Evolutionary conservation across 163 green algal genomes (phyloP).

Genomic region (Coccomyxa subellipsoidea): DNA sequence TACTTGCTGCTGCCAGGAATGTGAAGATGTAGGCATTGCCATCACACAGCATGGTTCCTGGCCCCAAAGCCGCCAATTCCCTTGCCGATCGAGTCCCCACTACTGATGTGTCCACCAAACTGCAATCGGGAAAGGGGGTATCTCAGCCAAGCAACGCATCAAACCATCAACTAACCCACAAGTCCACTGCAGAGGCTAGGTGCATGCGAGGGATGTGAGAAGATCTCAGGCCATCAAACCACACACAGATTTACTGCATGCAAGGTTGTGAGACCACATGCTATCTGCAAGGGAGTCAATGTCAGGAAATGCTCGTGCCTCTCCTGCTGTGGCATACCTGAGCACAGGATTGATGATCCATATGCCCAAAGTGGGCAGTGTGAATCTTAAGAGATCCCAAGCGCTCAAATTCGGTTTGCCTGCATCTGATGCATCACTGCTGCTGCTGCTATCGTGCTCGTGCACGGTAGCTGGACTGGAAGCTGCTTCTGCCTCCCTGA

Average conservation of each 20-base stretch:
- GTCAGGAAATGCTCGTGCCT: too few species aligned
- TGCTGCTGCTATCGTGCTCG: background rate
- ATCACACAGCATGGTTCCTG: constrained; percentile 31
- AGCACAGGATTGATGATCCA: constrained; percentile 31
- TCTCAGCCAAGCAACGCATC: too few species aligned
- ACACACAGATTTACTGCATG: too few species aligned
- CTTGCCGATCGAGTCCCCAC: constrained; percentile 21
- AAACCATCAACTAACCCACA: too few species aligned
- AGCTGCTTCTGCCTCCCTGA: background rate
- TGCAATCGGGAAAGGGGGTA: too few species aligned
- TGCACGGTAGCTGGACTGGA: background rate
- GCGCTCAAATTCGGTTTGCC: background rate
- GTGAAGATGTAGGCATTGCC: constrained; percentile 28
- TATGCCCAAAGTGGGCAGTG: constrained; percentile 35
- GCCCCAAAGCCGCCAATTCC: constrained; percentile 32
- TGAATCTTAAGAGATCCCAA: constrained; percentile 25
- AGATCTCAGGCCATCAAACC: too few species aligned
- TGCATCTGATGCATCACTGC: too few species aligned
- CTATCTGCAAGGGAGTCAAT: too few species aligned
- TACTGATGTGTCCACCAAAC: constrained; percentile 38
- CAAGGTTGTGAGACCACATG: too few species aligned
- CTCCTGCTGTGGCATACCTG: background rate
- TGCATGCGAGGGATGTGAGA: too few species aligned
- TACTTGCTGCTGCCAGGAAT: constrained; percentile 29
- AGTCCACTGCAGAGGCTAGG: too few species aligned